phyloP scores from a whole-genome alignment of 306 rosid species.

The Acacia confusa region DNA sequence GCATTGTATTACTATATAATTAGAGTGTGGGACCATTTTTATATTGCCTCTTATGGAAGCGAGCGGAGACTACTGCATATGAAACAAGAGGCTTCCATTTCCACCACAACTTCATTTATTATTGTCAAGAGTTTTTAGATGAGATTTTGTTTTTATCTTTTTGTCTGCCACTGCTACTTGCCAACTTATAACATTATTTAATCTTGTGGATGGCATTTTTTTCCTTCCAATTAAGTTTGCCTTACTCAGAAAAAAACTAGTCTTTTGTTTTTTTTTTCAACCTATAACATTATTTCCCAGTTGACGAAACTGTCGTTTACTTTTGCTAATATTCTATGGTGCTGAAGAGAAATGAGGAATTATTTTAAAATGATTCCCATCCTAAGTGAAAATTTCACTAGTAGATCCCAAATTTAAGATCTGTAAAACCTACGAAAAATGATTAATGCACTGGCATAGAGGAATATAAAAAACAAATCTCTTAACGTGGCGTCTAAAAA shows the following conservation, averaged over 20 bases:
- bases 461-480: too few relatives aligned
- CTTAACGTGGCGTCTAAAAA: background rate
- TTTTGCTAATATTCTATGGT: background rate
- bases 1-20: background rate
- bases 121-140: slow-evolving; percentile 36
- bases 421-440: too few relatives aligned
- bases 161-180: slow-evolving; percentile 50
- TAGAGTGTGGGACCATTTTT: background rate
- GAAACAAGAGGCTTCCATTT: slow-evolving; percentile 40
- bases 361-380: too few relatives aligned
- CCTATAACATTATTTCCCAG: too few relatives aligned
- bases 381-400: too few relatives aligned
- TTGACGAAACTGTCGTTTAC: background rate
- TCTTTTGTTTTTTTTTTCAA: background rate
- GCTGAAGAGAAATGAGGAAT: background rate
- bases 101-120: slow-evolving; percentile 60
- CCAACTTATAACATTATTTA: slow-evolving; percentile 26
- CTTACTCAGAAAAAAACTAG: background rate
- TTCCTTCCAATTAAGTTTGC: slow-evolving; percentile 30
- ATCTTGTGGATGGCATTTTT: slow-evolving; percentile 61
- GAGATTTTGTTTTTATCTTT: slow-evolving; percentile 52
- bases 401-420: too few relatives aligned
- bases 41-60: slow-evolving; percentile 37
- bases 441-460: too few relatives aligned
- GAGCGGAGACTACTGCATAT: background rate